phyloP scores from a whole-genome alignment of 179 eudicot genomes.

The Pouteria campechiana region DNA sequence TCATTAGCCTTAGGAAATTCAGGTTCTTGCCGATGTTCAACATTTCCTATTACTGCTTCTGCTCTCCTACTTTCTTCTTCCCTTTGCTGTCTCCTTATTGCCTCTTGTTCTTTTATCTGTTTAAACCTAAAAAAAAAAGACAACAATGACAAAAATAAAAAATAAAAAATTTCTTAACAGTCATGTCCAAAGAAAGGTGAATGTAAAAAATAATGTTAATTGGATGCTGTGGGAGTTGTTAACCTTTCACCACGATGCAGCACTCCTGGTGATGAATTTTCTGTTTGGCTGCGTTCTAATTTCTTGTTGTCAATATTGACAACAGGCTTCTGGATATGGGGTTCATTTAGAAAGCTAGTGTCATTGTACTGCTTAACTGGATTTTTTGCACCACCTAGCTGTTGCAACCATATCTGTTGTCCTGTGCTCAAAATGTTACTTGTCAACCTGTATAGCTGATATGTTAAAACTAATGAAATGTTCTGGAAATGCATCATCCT shows the following conservation, averaged over 20 bases:
- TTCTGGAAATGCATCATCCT: background rate
- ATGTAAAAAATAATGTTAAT: slow-evolving; percentile 1
- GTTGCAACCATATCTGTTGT: slow-evolving; percentile 92
- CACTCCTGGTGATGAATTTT: slow-evolving; percentile 36
- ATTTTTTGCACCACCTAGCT: slow-evolving; percentile 67
- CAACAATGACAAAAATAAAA: background rate
- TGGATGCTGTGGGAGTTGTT: background rate
- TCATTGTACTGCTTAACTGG: slow-evolving; percentile 36
- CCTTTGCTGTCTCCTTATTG: slow-evolving; percentile 41
- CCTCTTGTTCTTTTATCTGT: slow-evolving; percentile 83
- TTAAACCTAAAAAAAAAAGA: slow-evolving; percentile 55
- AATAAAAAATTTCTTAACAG: background rate
- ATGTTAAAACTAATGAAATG: background rate
- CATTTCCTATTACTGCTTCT: slow-evolving; percentile 16
- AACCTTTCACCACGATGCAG: slow-evolving; percentile 88
- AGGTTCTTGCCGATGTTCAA: too few species aligned
- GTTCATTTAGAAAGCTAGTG: slow-evolving; percentile 29
- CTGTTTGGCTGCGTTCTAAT: slow-evolving; percentile 15
- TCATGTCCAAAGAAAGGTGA: background rate
- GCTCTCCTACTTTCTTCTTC: slow-evolving; percentile 51
- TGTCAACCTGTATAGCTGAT: slow-evolving; percentile 54
- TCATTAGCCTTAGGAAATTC: too few species aligned
- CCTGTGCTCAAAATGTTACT: slow-evolving; percentile 84
- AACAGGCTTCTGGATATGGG: slow-evolving; percentile 20
- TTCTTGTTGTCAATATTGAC: slow-evolving; percentile 19